Base-by-base conservation (phyloP, 371 early-diverging fungal genomes). In the Mucor lusitanicus region DNA sequence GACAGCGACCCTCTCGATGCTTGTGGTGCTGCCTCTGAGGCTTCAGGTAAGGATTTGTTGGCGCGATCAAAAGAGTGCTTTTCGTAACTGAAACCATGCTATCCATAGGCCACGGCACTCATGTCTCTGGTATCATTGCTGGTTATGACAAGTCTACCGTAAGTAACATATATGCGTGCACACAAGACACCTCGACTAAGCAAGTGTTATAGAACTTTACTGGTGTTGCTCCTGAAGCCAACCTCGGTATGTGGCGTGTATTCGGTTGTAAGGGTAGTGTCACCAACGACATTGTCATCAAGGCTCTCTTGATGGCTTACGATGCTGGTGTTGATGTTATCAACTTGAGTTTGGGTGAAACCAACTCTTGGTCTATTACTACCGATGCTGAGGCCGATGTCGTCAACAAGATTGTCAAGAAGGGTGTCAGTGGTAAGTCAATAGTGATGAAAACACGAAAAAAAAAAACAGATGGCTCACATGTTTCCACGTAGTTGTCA, bases 211-310 rank as follows among this genome's bases (percentile, higher is more conserved):
- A 82, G 83, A 80, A 80, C 56, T 80, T 82, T 44, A 78, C 74
- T 19, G 92, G 92, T 44, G 89, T 91, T 13, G 91, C 91, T 3
- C 92, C 92, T 1, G 77, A 85, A 19, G 90, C 79, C 11, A 86
- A 73, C 0, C 71, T 89, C 23, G 89, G 88, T 7, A 83, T 77
- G 35, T 90, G 88, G 80, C 77, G 91, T 58, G 75, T 90, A 8
- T 90, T 94, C 75, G 90, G 91, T 6, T 92, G 93, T 72, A 62
- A 69, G 6, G 92, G 90, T 5, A 74, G 77, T 28, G 84, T 89
- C 9, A 78, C 85, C 0, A 84, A 80, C 59, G 91, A 90, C 63
- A 70, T 88, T 9, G 81, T 94, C 12, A 76, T 90, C 32, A 67
- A 80, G 32, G 93, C 86, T 30, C 73, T 92, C 71, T 79, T 83